Percentiles rank a stretch among this genome's conserved stretches.
Evolutionary conservation across 2,329 filamentous ascomycete genomes (phyloP).

Genomic region (Colletotrichum musae): DNA sequence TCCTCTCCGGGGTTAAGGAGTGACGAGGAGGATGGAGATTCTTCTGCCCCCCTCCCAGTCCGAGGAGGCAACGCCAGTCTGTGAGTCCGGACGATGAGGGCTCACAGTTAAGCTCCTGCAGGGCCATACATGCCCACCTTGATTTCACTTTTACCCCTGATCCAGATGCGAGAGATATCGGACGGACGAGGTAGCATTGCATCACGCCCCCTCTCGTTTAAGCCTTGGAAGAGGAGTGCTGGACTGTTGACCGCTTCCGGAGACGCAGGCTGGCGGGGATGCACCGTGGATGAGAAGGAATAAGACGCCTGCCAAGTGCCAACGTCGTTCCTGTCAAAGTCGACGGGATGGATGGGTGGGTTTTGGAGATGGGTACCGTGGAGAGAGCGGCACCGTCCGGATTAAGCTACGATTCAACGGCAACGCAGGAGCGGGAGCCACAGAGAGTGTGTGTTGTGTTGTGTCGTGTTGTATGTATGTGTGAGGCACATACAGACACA

Average conservation of each 20-base stretch:
- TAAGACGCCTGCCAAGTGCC: not conserved
- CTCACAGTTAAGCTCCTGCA: conserved; percentile 30
- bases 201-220: not conserved
- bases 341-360: conserved; percentile 12
- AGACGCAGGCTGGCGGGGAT: conserved; percentile 7
- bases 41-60: not conserved
- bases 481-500: conserved; percentile 21
- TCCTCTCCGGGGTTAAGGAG: too few relatives aligned
- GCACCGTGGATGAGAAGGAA: conserved; percentile 2
- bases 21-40: too few relatives aligned
- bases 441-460: conserved; percentile 5
- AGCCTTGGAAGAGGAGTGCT: not conserved
- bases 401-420: conserved; percentile 11
- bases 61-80: not conserved
- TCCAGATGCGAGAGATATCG: conserved; percentile 27
- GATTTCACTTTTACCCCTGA: conserved; percentile 24
- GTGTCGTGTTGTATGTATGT: too few relatives aligned
- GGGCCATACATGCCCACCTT: not conserved
- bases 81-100: not conserved
- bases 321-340: conserved; percentile 10
- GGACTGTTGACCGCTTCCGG: conserved; percentile 17
- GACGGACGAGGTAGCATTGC: conserved; percentile 37
- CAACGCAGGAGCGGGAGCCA: conserved; percentile 27
- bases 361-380: not conserved
- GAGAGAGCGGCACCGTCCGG: conserved; percentile 1